Percentiles rank a stretch among this genome's conserved stretches.
Evolutionary conservation across 352 stramenopile species (phyloP).

Genomic region (Globisporangium yorkense): DNA sequence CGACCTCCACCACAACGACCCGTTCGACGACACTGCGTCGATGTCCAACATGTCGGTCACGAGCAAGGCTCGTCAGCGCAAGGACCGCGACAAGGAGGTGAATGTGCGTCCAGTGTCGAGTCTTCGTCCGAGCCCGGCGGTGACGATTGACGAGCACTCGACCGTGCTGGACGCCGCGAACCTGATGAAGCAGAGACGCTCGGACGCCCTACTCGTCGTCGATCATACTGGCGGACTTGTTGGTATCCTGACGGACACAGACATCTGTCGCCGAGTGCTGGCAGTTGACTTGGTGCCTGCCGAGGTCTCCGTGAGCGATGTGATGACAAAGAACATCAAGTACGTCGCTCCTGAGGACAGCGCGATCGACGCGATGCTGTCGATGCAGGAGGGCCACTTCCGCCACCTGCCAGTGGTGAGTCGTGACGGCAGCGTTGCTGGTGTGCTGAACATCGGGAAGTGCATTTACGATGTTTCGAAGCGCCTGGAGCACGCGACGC

Average conservation of each 20-base stretch:
- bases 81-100: constrained; percentile 70
- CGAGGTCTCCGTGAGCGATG: constrained; percentile 61
- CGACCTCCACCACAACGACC: constrained; percentile 55
- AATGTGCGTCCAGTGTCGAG: constrained; percentile 81
- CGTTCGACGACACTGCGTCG: constrained; percentile 42
- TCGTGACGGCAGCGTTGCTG: constrained; percentile 82
- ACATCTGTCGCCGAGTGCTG: constrained; percentile 92
- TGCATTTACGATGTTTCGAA: constrained; percentile 98
- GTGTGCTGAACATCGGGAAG: constrained; percentile 97
- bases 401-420: constrained; percentile 94
- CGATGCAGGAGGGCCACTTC: constrained; percentile 97
- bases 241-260: constrained; percentile 96
- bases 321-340: constrained; percentile 97
- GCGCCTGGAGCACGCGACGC: constrained; percentile 90
- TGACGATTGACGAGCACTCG: constrained; percentile 65
- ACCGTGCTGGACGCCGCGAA: constrained; percentile 87
- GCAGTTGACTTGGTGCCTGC: constrained; percentile 77
- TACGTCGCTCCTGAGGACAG: constrained; percentile 92
- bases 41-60: constrained; percentile 39
- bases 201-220: constrained; percentile 91
- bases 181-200: constrained; percentile 90
- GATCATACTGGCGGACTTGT: constrained; percentile 77
- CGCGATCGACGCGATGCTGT: constrained; percentile 95
- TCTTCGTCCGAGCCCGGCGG: constrained; percentile 61
- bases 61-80: constrained; percentile 65